Evolutionary conservation across 1,284 basidiomycete genomes (phyloP).

Genomic region (Ceraceosorus bombacis): DNA sequence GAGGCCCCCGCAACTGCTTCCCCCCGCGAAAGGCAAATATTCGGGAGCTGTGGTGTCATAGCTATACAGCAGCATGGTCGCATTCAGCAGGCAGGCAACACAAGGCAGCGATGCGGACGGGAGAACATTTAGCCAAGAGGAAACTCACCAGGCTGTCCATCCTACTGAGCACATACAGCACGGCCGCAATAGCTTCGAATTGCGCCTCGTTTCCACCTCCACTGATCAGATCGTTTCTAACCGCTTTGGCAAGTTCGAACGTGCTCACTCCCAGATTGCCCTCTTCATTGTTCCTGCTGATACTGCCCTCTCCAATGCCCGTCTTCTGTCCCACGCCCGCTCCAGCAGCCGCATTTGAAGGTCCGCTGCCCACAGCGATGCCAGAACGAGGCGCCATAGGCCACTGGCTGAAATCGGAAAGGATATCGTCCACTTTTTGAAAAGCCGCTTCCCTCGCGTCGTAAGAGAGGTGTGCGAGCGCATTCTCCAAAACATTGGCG

Average conservation of each 20-base stretch:
- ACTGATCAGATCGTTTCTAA: slow-evolving; percentile 30
- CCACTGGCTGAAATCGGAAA: slow-evolving; percentile 43
- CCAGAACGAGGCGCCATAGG: slow-evolving; percentile 38
- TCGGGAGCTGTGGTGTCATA: too few species aligned
- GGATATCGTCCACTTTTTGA: slow-evolving; percentile 37
- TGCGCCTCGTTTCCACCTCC: slow-evolving; percentile 17
- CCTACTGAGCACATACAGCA: slow-evolving; percentile 33
- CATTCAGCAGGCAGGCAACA: too few species aligned
- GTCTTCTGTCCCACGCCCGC: slow-evolving; percentile 8
- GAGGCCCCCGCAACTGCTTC: too few species aligned
- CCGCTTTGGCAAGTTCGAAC: slow-evolving; percentile 30
- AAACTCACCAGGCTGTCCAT: slow-evolving; percentile 38
- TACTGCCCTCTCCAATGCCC: slow-evolving; percentile 18
- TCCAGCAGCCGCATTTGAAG: slow-evolving; percentile 17
- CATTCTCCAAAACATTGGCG: slow-evolving; percentile 46
- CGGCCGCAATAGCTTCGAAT: slow-evolving; percentile 44
- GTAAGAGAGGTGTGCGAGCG: slow-evolving; percentile 41
- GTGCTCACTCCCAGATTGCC: slow-evolving; percentile 22
- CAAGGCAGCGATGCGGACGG: too few species aligned
- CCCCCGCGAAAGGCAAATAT: too few species aligned
- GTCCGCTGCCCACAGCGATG: slow-evolving; percentile 18
- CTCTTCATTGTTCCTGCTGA: slow-evolving; percentile 14
- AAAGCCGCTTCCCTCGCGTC: slow-evolving; percentile 37
- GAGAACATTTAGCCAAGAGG: too few species aligned
- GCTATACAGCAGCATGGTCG: too few species aligned